Evolutionary conservation across 371 early-diverging fungal species (phyloP), one percentile per base, ranked within the genome.

Genomic region (Mucor irregularis): DNA sequence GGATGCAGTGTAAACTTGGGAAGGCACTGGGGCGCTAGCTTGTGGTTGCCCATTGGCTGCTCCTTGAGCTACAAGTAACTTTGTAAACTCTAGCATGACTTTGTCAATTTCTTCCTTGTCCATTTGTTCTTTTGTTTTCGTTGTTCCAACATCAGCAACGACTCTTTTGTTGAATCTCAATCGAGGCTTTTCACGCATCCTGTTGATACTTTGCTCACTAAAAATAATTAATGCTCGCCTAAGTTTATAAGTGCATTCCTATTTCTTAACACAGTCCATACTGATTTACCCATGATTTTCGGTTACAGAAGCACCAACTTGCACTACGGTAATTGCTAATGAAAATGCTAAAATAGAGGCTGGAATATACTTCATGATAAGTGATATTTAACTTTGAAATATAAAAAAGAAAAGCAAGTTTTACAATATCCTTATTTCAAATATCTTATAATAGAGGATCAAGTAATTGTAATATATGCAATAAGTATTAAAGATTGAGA

Each of bases 301-400:
- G 28, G 47, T 26, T 14, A 37, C 39, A 24, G 38, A 14, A 11
- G 47, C 14, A 37, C 26, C 46, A 38, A 39, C 55, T 21, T 47
- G 37, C 22, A 38, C 47, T 38, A 29, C 46, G 46, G 59, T 31
- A 46, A 40, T n/a, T 35, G 47, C 38, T 28, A 46, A 46, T 25
- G 53, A 46, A 16, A 53, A 22, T 22, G 53, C 46, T 7, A 58
- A 52, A 13, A 46, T 47, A 8, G 53, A 13, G 17, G 53, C 16
- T 7, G 38, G 38, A 40, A 33, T 25, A 22, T 45, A 37, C 26
- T 46, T 58, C 59, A 58, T 58, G n/a, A 28, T 34, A 42, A 5
- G 13, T 42, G 3, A 24, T 19, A 21, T 42, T 42, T 24, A 21
- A 24, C 22, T 14, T 42, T 25, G 21, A 13, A 24, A 24, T 42